Evolutionary conservation across 495 filamentous ascomycete species (phyloP).

Genomic region (Clohesyomyces aquaticus): DNA sequence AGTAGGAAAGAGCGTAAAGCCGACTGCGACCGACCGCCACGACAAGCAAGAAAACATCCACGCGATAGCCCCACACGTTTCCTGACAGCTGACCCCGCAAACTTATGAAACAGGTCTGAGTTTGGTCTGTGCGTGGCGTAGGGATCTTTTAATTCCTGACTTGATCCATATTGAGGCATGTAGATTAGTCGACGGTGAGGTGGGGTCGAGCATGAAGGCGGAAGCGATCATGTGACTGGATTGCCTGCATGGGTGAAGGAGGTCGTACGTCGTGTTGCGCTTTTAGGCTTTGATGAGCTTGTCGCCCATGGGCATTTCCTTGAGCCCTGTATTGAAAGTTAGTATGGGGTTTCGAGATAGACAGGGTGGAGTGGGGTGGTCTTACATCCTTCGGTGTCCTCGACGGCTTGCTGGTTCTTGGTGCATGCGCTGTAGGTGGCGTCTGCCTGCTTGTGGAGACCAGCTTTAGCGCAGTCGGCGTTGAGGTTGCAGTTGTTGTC

Average conservation of each 20-base stretch:
- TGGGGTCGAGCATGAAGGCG: background rate
- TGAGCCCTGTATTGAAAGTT: constrained; percentile 49
- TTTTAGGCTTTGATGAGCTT: constrained; percentile 56
- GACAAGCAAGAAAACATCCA: too few relatives aligned
- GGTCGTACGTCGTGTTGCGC: too few relatives aligned
- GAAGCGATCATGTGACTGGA: background rate
- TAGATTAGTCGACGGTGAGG: background rate
- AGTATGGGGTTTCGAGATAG: background rate
- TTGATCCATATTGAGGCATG: background rate
- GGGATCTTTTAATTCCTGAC: too few relatives aligned
- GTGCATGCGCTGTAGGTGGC: constrained; percentile 50
- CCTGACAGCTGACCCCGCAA: background rate
- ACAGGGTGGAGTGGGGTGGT: background rate
- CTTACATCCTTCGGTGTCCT: constrained; percentile 52
- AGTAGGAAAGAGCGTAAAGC: background rate
- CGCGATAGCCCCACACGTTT: too few relatives aligned
- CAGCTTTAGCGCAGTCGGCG: constrained; percentile 45
- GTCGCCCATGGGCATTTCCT: constrained; percentile 57
- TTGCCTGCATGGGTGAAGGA: constrained; percentile 4
- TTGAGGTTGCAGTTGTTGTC: constrained; percentile 52
- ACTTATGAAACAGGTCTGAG: too few relatives aligned
- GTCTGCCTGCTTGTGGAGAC: constrained; percentile 47
- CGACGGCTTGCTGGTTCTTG: constrained; percentile 47
- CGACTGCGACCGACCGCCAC: too few relatives aligned
- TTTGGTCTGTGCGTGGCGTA: too few relatives aligned